Conservation (phyloP, 148 eudicot species). For the Simmondsia chinensis region DNA sequence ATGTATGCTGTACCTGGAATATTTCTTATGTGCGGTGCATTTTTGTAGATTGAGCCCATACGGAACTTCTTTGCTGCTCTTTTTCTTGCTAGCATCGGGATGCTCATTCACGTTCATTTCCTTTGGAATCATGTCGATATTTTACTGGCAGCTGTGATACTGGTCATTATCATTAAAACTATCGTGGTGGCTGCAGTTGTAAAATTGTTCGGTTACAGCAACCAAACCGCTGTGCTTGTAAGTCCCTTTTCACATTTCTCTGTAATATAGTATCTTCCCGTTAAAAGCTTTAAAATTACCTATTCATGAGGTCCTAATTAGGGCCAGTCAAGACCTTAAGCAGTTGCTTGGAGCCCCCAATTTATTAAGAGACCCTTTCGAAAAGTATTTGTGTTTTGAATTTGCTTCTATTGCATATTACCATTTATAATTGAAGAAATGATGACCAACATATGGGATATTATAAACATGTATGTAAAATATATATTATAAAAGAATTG, state of each 20-base stretch:
- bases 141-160: slow-evolving; percentile 78
- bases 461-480: too few relatives aligned
- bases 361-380: too few relatives aligned
- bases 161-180: slow-evolving; percentile 78
- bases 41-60: slow-evolving; percentile 87
- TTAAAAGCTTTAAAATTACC: too few relatives aligned
- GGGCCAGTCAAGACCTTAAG: too few relatives aligned
- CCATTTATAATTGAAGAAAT: too few relatives aligned
- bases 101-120: slow-evolving; percentile 97
- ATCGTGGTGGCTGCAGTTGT: slow-evolving; percentile 64
- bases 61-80: slow-evolving; percentile 99
- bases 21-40: background rate
- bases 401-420: too few relatives aligned
- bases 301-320: too few relatives aligned
- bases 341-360: too few relatives aligned
- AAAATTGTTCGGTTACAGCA: slow-evolving; percentile 86
- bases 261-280: background rate
- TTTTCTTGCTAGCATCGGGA: slow-evolving; percentile 97
- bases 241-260: slow-evolving; percentile 12
- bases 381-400: too few relatives aligned
- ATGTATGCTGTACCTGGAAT: background rate
- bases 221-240: slow-evolving; percentile 82
- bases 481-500: too few relatives aligned
- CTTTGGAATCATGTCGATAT: slow-evolving; percentile 99
- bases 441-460: too few relatives aligned